Conservation (phyloP, 495 filamentous ascomycete species). For the Aspergillus indologenus region DNA sequence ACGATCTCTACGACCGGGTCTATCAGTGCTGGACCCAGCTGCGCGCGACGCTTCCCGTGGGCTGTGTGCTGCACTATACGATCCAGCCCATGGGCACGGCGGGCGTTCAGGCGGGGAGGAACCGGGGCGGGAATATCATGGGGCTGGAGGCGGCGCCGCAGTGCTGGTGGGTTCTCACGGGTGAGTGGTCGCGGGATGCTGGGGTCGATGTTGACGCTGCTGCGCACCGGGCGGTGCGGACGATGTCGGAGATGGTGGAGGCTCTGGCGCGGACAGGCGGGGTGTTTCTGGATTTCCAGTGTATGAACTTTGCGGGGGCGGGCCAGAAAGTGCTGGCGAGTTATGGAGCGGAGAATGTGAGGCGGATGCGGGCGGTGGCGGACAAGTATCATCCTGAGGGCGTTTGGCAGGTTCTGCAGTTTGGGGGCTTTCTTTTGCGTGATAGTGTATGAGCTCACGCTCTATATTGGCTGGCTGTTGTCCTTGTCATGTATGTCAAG, state of each 20-base stretch:
- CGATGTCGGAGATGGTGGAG: constrained; percentile 8
- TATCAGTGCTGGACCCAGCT: background rate
- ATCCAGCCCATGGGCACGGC: constrained; percentile 17
- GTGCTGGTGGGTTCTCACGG: constrained; percentile 15
- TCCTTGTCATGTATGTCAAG: too few species aligned
- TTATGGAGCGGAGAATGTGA: constrained; percentile 39
- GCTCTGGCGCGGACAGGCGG: constrained; percentile 12
- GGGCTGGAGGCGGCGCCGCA: constrained; percentile 14
- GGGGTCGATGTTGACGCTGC: background rate
- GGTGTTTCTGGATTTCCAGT: constrained; percentile 11
- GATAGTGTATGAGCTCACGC: background rate
- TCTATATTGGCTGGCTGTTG: too few species aligned
- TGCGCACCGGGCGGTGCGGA: background rate
- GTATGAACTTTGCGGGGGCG: constrained; percentile 10
- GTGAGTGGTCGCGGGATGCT: constrained; percentile 2
- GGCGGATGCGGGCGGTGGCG: constrained; percentile 26
- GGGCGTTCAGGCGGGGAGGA: constrained; percentile 13
- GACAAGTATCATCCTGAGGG: constrained; percentile 43
- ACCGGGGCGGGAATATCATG: constrained; percentile 22
- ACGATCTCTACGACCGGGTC: constrained; percentile 16
- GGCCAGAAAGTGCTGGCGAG: constrained; percentile 39
- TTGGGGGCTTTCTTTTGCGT: constrained; percentile 12
- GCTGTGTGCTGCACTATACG: constrained; percentile 6
- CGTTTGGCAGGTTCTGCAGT: constrained; percentile 40
- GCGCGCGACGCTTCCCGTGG: constrained; percentile 8